These are phyloP conservation scores for Lycium ferocissimum DNA, from an alignment of 257 asterid genomes.

Conservation along the genomic window DNA sequence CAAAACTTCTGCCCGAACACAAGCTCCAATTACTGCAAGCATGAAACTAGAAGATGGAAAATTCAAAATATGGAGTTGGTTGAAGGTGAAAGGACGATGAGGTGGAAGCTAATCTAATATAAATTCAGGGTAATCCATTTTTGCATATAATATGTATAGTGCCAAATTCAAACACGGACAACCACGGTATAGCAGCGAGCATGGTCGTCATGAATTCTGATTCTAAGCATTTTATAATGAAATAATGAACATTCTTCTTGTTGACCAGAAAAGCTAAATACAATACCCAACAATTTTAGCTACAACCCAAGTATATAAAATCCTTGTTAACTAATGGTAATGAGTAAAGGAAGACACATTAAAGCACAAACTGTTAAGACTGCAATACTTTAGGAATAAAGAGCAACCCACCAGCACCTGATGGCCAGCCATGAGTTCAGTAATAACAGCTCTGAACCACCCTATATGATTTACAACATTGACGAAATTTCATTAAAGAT, in stretches of 20 bases:
- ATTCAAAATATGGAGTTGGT: background rate
- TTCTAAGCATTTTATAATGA: background rate
- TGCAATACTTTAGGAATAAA: background rate
- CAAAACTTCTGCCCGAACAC: no score
- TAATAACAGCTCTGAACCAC: no score
- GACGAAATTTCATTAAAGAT: no score
- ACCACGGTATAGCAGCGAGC: background rate
- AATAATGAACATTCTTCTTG: background rate
- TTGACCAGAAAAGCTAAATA: background rate
- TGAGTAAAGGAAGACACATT: background rate
- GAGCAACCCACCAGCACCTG: background rate
- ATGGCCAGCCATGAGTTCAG: background rate
- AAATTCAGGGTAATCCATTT: background rate
- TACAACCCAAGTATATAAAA: background rate
- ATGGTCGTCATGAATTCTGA: background rate
- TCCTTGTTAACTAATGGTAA: background rate
- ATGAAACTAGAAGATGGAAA: no score
- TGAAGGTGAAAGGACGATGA: background rate
- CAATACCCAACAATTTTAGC: conserved; percentile 1
- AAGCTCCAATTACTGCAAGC: no score
- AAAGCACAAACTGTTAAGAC: background rate
- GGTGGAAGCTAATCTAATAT: background rate
- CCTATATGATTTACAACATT: background rate
- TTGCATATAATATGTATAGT: background rate
- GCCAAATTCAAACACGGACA: background rate